A percentile compares a stretch with the other conserved stretches of the same genome.
Evolutionary conservation across 1,139 yeast species (phyloP).

Genomic region (Schizosaccharomyces versatilis): DNA sequence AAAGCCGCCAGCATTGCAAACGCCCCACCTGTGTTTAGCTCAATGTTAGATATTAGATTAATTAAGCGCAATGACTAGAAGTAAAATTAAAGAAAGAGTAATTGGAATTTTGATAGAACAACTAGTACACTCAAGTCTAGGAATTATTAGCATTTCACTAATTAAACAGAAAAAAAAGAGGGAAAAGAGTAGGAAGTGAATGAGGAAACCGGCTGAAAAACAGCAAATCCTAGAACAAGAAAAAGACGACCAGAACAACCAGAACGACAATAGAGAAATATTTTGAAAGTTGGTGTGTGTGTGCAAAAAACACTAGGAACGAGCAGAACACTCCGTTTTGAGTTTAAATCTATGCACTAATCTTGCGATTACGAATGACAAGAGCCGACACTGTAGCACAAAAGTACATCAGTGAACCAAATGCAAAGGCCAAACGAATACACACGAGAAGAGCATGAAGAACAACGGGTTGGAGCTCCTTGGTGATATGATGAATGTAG

Average conservation of each 20-base stretch:
- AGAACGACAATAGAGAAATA: neutral
- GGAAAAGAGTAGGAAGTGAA: neutral
- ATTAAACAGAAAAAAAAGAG: neutral
- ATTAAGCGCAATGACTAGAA: no score
- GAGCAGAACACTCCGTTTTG: no score
- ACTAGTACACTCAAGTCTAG: no score
- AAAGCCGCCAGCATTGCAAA: no score
- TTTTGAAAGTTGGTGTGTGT: no score
- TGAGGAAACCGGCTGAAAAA: neutral
- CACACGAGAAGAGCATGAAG: neutral
- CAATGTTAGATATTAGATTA: no score
- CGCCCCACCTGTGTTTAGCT: no score
- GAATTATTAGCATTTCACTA: neutral
- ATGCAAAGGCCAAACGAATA: neutral
- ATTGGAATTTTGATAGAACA: no score
- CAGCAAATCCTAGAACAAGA: neutral
- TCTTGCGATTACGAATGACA: no score
- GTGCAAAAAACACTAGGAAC: no score
- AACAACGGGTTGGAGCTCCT: neutral
- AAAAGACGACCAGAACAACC: neutral
- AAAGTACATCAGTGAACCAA: neutral
- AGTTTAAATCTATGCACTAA: no score
- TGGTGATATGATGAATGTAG: neutral
- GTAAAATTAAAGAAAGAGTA: no score
- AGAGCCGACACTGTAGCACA: neutral